Conservation (phyloP, 2,329 filamentous ascomycete genomes). For the Talaromyces sp. region DNA sequence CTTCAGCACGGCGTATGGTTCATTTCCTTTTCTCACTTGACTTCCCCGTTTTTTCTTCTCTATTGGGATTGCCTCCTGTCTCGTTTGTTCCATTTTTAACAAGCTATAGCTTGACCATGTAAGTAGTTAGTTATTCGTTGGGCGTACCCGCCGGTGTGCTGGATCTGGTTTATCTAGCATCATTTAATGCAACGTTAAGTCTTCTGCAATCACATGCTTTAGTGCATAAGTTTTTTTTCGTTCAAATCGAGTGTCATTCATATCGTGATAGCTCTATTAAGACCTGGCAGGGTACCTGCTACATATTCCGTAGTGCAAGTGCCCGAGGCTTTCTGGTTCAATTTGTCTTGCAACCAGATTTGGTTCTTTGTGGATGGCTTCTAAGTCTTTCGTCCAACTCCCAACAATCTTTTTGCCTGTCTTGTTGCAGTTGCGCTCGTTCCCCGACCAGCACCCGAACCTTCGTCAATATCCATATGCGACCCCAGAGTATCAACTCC, state of each 20-base stretch:
- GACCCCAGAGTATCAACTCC: constrained; percentile 18
- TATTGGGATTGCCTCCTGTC: not conserved
- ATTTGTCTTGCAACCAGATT: not conserved
- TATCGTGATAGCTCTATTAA: not conserved
- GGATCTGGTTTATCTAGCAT: constrained; percentile 13
- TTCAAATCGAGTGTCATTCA: not conserved
- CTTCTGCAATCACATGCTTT: not conserved
- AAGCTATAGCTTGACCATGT: not conserved
- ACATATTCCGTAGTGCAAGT: not conserved
- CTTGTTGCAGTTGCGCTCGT: constrained; percentile 14
- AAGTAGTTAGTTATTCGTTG: not conserved
- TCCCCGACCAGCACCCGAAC: constrained; percentile 18
- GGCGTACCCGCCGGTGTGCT: constrained; percentile 3
- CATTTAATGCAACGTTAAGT: constrained; percentile 7
- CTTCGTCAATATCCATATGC: constrained; percentile 37
- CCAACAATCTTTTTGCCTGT: constrained; percentile 31
- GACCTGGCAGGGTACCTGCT: not conserved
- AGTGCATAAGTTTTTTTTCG: not conserved
- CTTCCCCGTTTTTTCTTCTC: not conserved
- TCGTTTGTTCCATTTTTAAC: not conserved
- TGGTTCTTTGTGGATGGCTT: not conserved
- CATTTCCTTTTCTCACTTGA: not conserved
- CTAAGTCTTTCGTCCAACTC: constrained; percentile 26
- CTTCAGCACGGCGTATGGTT: not conserved
- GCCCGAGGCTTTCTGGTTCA: not conserved